These are phyloP conservation scores for Collybia sordida DNA, from an alignment of 768 basidiomycete species.

Conservation along the genomic window DNA sequence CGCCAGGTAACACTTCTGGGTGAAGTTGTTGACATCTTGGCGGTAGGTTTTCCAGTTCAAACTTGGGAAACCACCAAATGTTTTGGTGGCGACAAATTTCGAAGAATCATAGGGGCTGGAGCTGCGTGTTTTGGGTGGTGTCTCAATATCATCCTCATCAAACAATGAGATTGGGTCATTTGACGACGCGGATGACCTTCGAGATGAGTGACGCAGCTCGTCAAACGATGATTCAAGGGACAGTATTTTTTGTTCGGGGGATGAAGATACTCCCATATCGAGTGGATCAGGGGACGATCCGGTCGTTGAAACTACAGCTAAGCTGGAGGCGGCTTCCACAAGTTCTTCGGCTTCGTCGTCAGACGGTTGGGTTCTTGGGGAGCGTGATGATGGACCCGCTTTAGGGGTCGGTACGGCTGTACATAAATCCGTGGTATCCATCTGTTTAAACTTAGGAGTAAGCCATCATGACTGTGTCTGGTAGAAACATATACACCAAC, in stretches of 20 bases:
- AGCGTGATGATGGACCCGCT: not conserved
- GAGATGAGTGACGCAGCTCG: constrained; percentile 9
- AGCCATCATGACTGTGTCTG: not conserved
- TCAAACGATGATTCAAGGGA: not conserved
- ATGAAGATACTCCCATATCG: not conserved
- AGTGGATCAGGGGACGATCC: constrained; percentile 3
- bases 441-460: not conserved
- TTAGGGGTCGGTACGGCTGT: not conserved
- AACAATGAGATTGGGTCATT: constrained; percentile 6
- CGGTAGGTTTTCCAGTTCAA: constrained; percentile 38
- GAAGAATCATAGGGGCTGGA: constrained; percentile 9
- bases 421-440: not conserved
- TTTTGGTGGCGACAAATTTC: constrained; percentile 4
- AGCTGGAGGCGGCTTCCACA: not conserved
- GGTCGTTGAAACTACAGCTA: not conserved
- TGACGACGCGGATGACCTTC: constrained; percentile 13
- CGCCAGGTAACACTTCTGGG: constrained; percentile 32
- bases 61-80: constrained; percentile 31
- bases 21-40: constrained; percentile 30
- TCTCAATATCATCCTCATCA: constrained; percentile 3
- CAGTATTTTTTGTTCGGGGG: not conserved
- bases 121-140: constrained; percentile 7
- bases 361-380: not conserved
- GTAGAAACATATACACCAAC: not conserved
- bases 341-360: not conserved